These are phyloP conservation scores for Zoysia matrella DNA, from an alignment of 202 grass and related monocot species.

Conservation along the genomic window DNA sequence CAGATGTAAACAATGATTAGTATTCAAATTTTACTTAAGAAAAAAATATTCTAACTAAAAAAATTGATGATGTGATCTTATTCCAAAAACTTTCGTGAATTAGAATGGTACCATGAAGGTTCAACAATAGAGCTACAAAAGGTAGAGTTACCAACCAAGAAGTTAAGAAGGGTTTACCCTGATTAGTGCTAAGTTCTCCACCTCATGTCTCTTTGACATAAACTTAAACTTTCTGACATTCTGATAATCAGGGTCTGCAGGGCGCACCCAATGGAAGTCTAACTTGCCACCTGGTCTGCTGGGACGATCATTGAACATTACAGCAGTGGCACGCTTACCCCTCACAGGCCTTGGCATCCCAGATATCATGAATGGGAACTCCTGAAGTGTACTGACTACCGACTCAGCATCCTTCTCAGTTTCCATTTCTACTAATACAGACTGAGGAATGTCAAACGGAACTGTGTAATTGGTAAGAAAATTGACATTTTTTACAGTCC, in stretches of 20 bases:
- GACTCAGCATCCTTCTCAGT: slow-evolving; percentile 49
- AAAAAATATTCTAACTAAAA: neutral
- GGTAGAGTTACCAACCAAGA: slow-evolving; percentile 10
- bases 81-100: neutral
- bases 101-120: neutral
- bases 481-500: slow-evolving; percentile 48
- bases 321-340: slow-evolving; percentile 47
- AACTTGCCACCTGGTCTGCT: slow-evolving; percentile 53
- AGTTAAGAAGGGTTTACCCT: slow-evolving; percentile 40
- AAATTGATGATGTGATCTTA: neutral
- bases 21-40: neutral
- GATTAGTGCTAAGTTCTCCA: slow-evolving; percentile 51
- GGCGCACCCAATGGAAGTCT: slow-evolving; percentile 42
- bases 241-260: slow-evolving; percentile 39
- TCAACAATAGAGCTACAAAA: neutral
- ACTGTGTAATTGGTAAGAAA: slow-evolving; percentile 71
- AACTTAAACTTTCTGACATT: slow-evolving; percentile 46
- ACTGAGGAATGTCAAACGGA: slow-evolving; percentile 66
- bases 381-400: slow-evolving; percentile 53
- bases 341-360: slow-evolving; percentile 84
- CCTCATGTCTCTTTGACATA: slow-evolving; percentile 43
- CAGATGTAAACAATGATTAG: neutral
- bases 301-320: slow-evolving; percentile 73
- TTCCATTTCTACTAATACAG: slow-evolving; percentile 82
- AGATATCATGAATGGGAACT: slow-evolving; percentile 79